phyloP scores from a whole-genome alignment of 495 filamentous ascomycete species.

The Immersiella caudata region DNA sequence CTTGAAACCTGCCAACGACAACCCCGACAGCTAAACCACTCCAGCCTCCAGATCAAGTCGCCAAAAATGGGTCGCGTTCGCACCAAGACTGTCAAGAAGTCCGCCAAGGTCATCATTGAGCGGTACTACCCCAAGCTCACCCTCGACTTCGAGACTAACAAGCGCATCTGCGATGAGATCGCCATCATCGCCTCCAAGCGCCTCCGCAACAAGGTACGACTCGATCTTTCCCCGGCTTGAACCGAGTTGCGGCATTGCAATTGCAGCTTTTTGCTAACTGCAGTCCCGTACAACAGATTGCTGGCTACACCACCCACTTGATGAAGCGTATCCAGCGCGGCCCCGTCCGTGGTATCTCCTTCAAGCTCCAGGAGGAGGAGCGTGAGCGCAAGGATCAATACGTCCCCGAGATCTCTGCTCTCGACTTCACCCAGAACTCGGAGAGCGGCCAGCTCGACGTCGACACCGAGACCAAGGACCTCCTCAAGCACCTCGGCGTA shows the following conservation, averaged over 20 bases:
- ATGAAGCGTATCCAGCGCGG: constrained; percentile 99
- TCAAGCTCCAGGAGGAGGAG: constrained; percentile 99
- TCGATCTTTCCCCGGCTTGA: neutral
- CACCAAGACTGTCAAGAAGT: constrained; percentile 99
- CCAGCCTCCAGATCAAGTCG: constrained; percentile 52
- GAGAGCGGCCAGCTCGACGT: constrained; percentile 93
- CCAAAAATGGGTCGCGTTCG: constrained; percentile 96
- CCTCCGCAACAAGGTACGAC: constrained; percentile 89
- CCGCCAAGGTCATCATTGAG: constrained; percentile 99
- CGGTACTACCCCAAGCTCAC: constrained; percentile 98
- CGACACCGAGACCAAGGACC: constrained; percentile 95
- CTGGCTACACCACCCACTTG: constrained; percentile 94
- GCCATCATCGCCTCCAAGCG: constrained; percentile 98
- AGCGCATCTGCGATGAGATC: constrained; percentile 99
- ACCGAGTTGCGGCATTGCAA: neutral
- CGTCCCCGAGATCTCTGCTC: constrained; percentile 96
- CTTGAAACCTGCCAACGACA: constrained; percentile 17
- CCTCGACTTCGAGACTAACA: constrained; percentile 99
- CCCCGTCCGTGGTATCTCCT: constrained; percentile 98
- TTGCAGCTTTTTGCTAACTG: constrained; percentile 18
- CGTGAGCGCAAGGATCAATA: constrained; percentile 99
- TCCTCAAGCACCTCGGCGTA: constrained; percentile 98
- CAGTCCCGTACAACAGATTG: constrained; percentile 66
- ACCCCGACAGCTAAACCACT: constrained; percentile 19
- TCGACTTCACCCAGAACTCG: constrained; percentile 90